Conservation (phyloP, 257 asterid species). For the Nicotiana tomentosiformis region DNA sequence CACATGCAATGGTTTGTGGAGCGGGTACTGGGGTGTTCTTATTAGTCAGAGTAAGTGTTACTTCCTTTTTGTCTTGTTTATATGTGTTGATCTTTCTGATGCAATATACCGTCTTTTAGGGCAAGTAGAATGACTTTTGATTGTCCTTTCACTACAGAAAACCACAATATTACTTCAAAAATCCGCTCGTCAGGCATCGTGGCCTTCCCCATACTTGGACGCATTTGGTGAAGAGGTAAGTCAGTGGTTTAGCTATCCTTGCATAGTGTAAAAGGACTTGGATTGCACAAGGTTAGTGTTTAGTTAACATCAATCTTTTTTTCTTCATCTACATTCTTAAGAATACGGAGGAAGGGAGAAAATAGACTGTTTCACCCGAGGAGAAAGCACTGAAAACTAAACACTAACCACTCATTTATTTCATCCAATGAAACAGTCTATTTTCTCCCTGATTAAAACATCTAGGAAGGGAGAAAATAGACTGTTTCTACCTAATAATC, state of each 20-base stretch:
- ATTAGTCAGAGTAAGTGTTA: conserved; percentile 62
- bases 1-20: conserved; percentile 82
- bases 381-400: neutral
- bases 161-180: conserved; percentile 91
- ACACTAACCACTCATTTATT: no score
- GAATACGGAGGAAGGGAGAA: conserved; percentile 10
- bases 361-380: neutral
- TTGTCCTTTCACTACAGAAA: conserved; percentile 39
- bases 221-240: conserved; percentile 97
- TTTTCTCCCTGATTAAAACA: no score
- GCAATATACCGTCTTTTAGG: neutral
- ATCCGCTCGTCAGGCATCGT: conserved; percentile 87
- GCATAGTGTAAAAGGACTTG: neutral
- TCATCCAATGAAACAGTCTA: no score
- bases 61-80: neutral
- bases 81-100: neutral
- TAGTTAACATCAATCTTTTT: conserved; percentile 5
- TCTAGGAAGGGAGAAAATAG: neutral
- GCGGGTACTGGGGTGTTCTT: conserved; percentile 96
- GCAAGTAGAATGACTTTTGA: neutral
- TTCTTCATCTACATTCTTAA: neutral
- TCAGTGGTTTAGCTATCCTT: conserved; percentile 1
- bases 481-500: neutral
- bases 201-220: conserved; percentile 99
- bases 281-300: neutral